Percentiles rank a stretch among this genome's conserved stretches.
phyloP scores from a whole-genome alignment of 2,329 filamentous ascomycete genomes.

The Xylaria sp. region DNA sequence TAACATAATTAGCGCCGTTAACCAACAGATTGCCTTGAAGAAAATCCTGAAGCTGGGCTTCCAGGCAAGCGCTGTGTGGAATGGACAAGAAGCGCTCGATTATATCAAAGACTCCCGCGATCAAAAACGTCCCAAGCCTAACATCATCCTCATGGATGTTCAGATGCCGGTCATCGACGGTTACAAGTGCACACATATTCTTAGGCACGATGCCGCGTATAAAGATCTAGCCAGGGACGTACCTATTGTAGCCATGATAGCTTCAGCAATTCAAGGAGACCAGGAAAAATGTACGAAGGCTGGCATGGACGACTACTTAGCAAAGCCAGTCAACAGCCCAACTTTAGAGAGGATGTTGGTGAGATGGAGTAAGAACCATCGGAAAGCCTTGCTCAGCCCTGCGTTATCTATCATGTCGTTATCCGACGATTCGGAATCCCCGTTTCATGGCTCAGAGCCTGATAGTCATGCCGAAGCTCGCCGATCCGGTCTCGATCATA shows the following conservation, averaged over 20 bases:
- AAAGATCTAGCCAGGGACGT: not conserved
- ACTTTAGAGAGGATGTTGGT: not conserved
- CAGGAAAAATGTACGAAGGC: not conserved
- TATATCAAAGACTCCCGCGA: not conserved
- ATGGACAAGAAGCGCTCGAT: not conserved
- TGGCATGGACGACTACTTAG: not conserved
- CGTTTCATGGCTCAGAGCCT: not conserved
- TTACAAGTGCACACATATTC: not conserved
- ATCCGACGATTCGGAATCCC: not conserved
- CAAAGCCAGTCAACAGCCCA: not conserved
- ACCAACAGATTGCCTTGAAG: not conserved
- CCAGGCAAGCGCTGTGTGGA: not conserved
- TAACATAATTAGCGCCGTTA: not conserved
- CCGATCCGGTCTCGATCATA: not conserved
- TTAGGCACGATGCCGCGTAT: not conserved
- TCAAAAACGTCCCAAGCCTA: not conserved
- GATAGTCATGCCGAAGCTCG: not conserved
- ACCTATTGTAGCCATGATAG: not conserved
- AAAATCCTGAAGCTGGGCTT: not conserved
- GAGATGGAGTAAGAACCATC: not conserved
- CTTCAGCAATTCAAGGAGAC: not conserved
- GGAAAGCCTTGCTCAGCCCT: not conserved
- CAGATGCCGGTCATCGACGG: constrained; percentile 1
- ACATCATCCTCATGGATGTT: not conserved
- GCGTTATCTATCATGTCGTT: not conserved